Base-by-base conservation (phyloP, 257 asterid species). In the Solanum sejunctum region DNA sequence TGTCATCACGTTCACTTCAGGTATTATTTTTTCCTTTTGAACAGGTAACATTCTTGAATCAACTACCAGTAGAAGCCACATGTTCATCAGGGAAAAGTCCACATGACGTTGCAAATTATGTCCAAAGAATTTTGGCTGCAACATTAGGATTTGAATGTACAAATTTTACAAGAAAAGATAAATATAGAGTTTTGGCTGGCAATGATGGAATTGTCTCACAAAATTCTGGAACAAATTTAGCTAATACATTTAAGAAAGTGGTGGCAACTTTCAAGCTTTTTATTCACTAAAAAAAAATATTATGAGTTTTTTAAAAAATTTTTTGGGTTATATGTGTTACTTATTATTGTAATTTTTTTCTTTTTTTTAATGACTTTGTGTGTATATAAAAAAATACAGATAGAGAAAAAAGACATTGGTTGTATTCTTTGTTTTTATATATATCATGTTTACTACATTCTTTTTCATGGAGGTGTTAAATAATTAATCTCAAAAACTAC, bases 91-190 rank as follows among this genome's bases (percentile, higher is more conserved):
- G 98, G 1, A 95, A 91, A 80, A 93, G 95, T 79, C 95, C 99
- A 5, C 90, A 94, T 64, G 99, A 95, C 54, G 99, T 95, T 64
- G 99, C 99, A 3, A 95, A 95, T 64, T 92, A 95, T 80, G 98
- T 95, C 18, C 99, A 95, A 86, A 88, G 95, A 86, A 93, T 94
- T 5, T 85, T 95, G 90, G 98, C 95, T 21, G 93, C 98, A 3
- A 90, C 97, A n/a, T 84, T 95, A 57, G 99, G 99, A 67, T 95
- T 95, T 67, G 98, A 95, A 89, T 95, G 99, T 88, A 95, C 99
- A 7, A 91, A 93, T 26, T 94, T 92, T 11, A 95, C 99, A 8
- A 87, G 99, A 85, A 93, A 88, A 84, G 99, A 95, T n/a, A 95
- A 95, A 91, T 95, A 95, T 71, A 86, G 95, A 23, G 95, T 94